phyloP scores from a whole-genome alignment of 148 eudicot species.

The Linanthus parryae region DNA sequence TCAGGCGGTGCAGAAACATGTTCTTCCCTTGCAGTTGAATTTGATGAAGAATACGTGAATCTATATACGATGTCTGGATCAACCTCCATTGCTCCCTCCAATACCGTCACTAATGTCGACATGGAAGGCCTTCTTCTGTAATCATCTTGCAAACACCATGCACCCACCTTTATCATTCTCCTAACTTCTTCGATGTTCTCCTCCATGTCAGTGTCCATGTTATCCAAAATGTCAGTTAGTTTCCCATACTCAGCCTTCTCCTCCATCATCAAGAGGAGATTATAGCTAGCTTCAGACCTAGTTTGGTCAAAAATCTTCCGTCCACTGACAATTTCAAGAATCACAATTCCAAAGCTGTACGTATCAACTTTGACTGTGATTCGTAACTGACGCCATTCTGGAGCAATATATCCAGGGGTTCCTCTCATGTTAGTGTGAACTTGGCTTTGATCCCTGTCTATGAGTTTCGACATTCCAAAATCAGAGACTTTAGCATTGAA shows the following conservation, averaged over 20 bases:
- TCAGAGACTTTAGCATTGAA: constrained; percentile 1
- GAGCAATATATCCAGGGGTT: constrained; percentile 6
- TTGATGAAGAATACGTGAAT: too few relatives aligned
- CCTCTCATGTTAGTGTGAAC: constrained; percentile 1
- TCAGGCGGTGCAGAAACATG: too few relatives aligned
- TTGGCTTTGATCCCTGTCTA: constrained; percentile 8
- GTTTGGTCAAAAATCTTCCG: constrained; percentile 7
- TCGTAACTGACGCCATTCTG: constrained; percentile 2
- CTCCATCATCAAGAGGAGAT: background rate
- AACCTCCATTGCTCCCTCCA: constrained; percentile 7
- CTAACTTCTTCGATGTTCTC: background rate
- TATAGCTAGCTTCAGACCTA: background rate
- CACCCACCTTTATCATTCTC: constrained; percentile 3
- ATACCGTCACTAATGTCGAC: background rate
- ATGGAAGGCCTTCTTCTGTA: constrained; percentile 5
- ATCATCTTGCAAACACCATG: constrained; percentile 10
- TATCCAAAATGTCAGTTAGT: constrained; percentile 5
- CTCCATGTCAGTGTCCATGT: background rate
- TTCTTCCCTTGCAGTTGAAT: too few relatives aligned
- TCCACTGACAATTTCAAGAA: constrained; percentile 9
- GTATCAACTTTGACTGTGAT: constrained; percentile 6
- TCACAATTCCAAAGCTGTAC: constrained; percentile 5
- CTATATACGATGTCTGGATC: constrained; percentile 5
- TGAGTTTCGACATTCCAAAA: constrained; percentile 1
- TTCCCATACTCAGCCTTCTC: constrained; percentile 9